Evolutionary conservation across 805 yeast species (phyloP), one percentile per base, ranked within the genome.

Genomic region (Hanseniaspora osmophila): DNA sequence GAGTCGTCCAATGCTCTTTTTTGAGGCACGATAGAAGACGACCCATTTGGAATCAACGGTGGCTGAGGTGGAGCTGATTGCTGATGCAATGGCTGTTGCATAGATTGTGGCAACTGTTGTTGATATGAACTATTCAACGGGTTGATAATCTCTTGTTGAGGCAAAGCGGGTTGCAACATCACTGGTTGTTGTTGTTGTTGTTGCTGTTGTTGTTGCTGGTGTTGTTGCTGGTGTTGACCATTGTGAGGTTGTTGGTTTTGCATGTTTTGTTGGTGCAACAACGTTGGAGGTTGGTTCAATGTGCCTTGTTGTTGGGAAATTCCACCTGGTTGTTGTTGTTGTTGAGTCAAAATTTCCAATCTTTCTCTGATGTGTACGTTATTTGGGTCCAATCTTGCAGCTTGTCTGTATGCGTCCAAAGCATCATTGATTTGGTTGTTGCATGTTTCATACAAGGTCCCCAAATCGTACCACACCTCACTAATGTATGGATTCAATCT

Each of bases 381-480:
- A 51, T 77, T 83, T 38, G 97, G 96, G 59, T 92, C 97, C 53
- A 92, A 75, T 44, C 94, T 78, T 33, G 94, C 95, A 4, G 98
- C 98, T 52, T 94, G 92, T 57, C 84, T 84, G 61, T 92, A 92
- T 2, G 98, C 98, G 64, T 92, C 97, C 51, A 92, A 68, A 1
- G 98, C 98, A 62, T 92, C 98, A 49, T 80, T 75, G 48, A 87
- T 74, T 66, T 92, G 98, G 66, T 90, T 88, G 65, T 88, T 92
- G 67, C 98, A 92, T 33, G 96, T 86, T 65, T 92, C 98, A 63
- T 92, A 92, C 38, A 92, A 68, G 6, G 97, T 92, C 48, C 98
- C 98, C 59, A 92, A 73, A 65, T 92, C 98, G 65, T 92, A 92
- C 98, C 98, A 92, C 22, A 92, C 98, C 64, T 92, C 98, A 49